Base-by-base conservation (phyloP, 1,139 yeast species). In the Zygosaccharomyces pseudobailii region DNA sequence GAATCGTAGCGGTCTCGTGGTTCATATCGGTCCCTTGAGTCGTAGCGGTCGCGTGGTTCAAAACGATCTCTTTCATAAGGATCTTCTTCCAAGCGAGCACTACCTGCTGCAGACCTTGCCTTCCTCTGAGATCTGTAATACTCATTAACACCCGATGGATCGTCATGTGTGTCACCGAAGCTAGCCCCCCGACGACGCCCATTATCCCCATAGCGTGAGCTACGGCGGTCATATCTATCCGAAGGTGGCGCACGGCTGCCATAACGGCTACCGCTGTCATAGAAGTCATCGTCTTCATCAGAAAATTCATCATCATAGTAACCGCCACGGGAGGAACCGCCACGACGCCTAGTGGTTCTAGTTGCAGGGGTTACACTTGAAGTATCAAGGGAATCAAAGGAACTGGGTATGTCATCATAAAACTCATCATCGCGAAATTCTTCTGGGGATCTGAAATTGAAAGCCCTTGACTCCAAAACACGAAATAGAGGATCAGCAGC, bases 401-500 rank as follows among this genome's bases (percentile, higher is more conserved):
- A 57, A 28, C 59, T 56, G 22, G 70, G 69, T 41, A 70, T 66
- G 49, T 67, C 71, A 33, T 61, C 61, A 48, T 65, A 64, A 48
- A 58, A 66, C 37, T 61, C 61, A 36, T 63, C 68, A 37, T 54
- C 56, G 10, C 61, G 63, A 25, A 57, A 78, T 53, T 81, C 81
- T 54, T 76, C 76, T 55, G 76, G 79, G 40, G 73, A 62, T 53
- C 76, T 74, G 60, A 78, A 79, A 56, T 80, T 80, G 74, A 92
- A 92, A 1, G 87, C 96, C 57, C 94, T 78, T 36, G 94, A 81
- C 56, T 88, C 92, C 55, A 92, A 75, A 6, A 92, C 84, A 61
- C 96, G 78, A 80, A 88, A 84, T 52, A 92, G 75, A 8, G 95
- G 78, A 55, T 89, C 97, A 58, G 89, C 85, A n/a, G 87, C 92